Base-by-base conservation (phyloP, 2,329 filamentous ascomycete genomes). In the Chaetothyriales sp. region DNA sequence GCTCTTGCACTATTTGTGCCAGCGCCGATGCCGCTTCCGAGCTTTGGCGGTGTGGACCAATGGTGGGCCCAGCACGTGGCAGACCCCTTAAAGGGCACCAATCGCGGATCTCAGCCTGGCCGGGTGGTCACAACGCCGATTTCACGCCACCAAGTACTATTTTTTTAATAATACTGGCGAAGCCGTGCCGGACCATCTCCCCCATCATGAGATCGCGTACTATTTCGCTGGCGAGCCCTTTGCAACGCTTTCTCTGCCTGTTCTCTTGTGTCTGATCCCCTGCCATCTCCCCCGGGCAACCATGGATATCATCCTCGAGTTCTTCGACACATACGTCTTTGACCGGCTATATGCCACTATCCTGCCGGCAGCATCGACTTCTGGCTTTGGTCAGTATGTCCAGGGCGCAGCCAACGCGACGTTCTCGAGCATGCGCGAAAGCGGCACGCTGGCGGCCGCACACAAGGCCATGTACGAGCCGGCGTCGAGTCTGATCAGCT, bases 301-400 rank as follows among this genome's bases (percentile, higher is more conserved):
- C 67, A 95, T 96, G 90, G 90, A 96, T 74, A 80, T 95, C 70
- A 80, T 92, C 45, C 83, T 95, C 58, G 89, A 95, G 69, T 61
- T 89, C 53, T 77, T 79, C 68, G 90, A 96, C 70, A 86, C 82
- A 61, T 86, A 83, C 63, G 62, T 89, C 56, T 83, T 84, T 67
- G 90, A 96, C 70, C 78, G 82, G 59, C 60, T 84, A 52, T 95
- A 93, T 65, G 82, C 88, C 47, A 73, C 70, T 36, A 59, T 84
- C 5, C 71, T 85, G n/a, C 88, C 89, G 6, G 71, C 72, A 45
- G 72, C 69, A 26, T 68, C 73, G 10, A 71, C 73, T 25, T 74
- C 73, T 18, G 76, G 76, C 62, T 73, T 77, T 63, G 70, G 71
- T 55, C 59, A 68, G 66, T 52, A 68, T 68, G 52, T 70, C 56